Evolutionary conservation across 495 filamentous ascomycete species (phyloP).

Genomic region (Friedmanniomyces endolithicus): DNA sequence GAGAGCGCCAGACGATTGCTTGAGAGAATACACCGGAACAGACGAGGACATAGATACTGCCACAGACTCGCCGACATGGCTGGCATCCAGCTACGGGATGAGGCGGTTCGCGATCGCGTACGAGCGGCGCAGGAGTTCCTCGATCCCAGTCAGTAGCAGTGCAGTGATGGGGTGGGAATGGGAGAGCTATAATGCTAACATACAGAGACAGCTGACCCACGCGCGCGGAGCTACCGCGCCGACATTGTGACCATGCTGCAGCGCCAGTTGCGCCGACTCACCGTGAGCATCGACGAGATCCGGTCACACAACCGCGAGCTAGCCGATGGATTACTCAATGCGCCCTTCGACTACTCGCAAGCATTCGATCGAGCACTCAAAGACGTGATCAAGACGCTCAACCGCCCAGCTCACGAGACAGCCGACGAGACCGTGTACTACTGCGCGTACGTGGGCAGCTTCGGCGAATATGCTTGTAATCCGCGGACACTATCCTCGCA

Average conservation of each 20-base stretch:
- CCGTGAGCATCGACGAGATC: conserved; percentile 86
- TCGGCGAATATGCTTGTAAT: conserved; percentile 90
- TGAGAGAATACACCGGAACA: background rate
- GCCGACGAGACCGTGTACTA: conserved; percentile 67
- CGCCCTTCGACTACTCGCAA: conserved; percentile 75
- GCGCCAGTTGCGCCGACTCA: conserved; percentile 61
- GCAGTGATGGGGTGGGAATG: conserved; percentile 5
- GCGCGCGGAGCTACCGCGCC: conserved; percentile 62
- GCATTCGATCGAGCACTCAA: conserved; percentile 86
- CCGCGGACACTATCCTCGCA: conserved; percentile 79
- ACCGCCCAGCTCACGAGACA: conserved; percentile 47
- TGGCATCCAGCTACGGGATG: conserved; percentile 60
- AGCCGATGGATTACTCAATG: conserved; percentile 69
- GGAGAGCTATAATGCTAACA: background rate
- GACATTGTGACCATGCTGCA: conserved; percentile 91
- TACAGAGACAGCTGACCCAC: conserved; percentile 37
- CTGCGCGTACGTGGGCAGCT: conserved; percentile 86
- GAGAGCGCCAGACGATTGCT: no score
- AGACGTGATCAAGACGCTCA: conserved; percentile 65
- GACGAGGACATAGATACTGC: background rate
- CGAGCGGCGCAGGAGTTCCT: conserved; percentile 73
- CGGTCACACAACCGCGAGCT: conserved; percentile 78
- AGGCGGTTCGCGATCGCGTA: conserved; percentile 67
- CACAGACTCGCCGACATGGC: conserved; percentile 43
- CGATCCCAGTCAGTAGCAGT: conserved; percentile 55